A percentile compares a stretch with the other conserved stretches of the same genome.
These are phyloP conservation scores for Monosporascus sp. DNA, from an alignment of 2,329 filamentous ascomycete species.

Conservation along the genomic window DNA sequence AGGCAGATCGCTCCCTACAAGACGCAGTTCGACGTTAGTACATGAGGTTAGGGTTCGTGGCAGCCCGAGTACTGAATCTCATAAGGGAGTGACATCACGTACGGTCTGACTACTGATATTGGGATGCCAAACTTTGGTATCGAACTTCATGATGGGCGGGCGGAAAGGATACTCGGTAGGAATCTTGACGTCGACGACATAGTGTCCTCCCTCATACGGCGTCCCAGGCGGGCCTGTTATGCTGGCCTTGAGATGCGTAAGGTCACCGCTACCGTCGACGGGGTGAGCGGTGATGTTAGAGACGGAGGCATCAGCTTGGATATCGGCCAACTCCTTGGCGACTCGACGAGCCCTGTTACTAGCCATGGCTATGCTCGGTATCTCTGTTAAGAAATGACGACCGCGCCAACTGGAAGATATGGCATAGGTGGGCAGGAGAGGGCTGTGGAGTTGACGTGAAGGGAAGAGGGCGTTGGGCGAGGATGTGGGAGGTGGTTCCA, in stretches of 20 bases:
- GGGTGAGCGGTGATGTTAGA: constrained; percentile 71
- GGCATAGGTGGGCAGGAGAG: not conserved
- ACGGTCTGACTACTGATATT: constrained; percentile 94
- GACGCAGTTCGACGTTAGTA: not conserved
- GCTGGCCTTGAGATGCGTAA: constrained; percentile 76
- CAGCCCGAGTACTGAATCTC: too few species aligned
- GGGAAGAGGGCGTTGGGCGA: not conserved
- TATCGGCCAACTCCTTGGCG: constrained; percentile 71
- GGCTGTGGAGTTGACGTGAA: constrained; percentile 1
- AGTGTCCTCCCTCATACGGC: constrained; percentile 84
- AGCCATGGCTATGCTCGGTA: constrained; percentile 33
- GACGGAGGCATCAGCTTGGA: constrained; percentile 59
- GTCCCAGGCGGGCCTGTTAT: constrained; percentile 88
- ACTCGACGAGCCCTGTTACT: constrained; percentile 55
- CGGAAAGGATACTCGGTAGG: constrained; percentile 90
- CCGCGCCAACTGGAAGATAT: not conserved
- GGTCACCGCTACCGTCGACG: constrained; percentile 54
- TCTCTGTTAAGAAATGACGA: constrained; percentile 1
- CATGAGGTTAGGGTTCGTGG: not conserved
- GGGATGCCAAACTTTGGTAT: constrained; percentile 94
- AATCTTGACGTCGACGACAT: constrained; percentile 77
- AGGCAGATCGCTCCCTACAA: constrained; percentile 88
- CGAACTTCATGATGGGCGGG: constrained; percentile 83
- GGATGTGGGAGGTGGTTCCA: too few species aligned
- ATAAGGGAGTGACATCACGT: constrained; percentile 28